Evolutionary conservation across 192 early-diverging fungal genomes (phyloP), one percentile per base, ranked within the genome.

Genomic region (Backusella tuberculispora): DNA sequence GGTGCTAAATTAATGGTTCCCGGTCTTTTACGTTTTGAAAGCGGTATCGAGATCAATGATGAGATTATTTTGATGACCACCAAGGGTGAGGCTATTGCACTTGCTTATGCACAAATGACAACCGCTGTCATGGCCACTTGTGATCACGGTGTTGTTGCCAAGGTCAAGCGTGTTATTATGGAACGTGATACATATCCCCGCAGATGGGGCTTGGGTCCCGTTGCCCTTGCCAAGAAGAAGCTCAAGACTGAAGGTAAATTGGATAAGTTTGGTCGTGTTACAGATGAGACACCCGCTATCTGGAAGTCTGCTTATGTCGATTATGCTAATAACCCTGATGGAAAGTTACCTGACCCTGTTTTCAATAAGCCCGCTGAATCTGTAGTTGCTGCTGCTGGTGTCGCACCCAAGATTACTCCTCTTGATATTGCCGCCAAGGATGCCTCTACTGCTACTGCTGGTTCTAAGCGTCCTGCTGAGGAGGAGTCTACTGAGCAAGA

Each of bases 131-230:
- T 99, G 97, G 96, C 81, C 43, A 83, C 81, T 12, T 83, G 81
- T 14, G 81, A 83, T 46, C 81, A 83, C 48, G 81, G 81, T 63
- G 96, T 98, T 12, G 96, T 99, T 71, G 96, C 98, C 79, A 98
- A 98, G 89, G 98, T 99, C 81, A 99, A 99, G 93, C 93, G 98
- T 78, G 98, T 99, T 38, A 98, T 99, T 73, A 99, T 99, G 98
- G 98, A 99, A 85, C 93, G 98, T 63, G 98, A 99, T 85, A 98
- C 98, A 6, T 99, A 99, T 83, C 98, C 98, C 53, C 92, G 96
- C 66, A 90, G 94, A 76, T 99, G 98, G 98, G 98, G 98, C 17
- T 86, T 99, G 74, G 98, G 98, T 53, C 97, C 97, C 29, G 90
- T 95, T 81, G 98, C 98, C 21, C 87, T 90, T 80, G 92, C 95